Percentiles rank a stretch among this genome's conserved stretches.
Conservation (phyloP, 257 asterid genomes). For the Euphrasia confusa region DNA sequence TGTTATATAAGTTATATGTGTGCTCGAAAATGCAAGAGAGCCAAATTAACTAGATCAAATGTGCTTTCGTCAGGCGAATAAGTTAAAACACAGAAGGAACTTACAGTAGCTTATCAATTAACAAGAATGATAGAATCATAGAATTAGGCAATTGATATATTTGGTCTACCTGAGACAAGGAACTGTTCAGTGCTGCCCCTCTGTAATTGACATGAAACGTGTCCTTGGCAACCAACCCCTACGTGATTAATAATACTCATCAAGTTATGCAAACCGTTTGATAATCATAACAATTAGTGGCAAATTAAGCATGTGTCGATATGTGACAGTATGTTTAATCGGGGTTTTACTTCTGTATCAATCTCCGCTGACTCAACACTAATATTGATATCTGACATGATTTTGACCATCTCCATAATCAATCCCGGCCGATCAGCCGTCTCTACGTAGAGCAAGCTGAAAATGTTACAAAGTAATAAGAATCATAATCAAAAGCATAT, state of each 20-base stretch:
- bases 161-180: constrained; percentile 82
- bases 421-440: constrained; percentile 95
- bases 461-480: constrained; percentile 21
- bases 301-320: background rate
- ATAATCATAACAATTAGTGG: constrained; percentile 5
- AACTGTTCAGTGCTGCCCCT: constrained; percentile 80
- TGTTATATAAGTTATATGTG: constrained; percentile 4
- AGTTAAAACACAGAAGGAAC: background rate
- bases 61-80: background rate
- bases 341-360: constrained; percentile 69
- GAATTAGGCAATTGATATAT: background rate
- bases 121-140: background rate
- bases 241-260: constrained; percentile 17
- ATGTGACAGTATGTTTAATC: constrained; percentile 6
- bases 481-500: constrained; percentile 11
- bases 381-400: constrained; percentile 64
- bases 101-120: background rate
- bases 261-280: constrained; percentile 19
- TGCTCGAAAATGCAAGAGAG: background rate
- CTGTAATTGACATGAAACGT: constrained; percentile 89
- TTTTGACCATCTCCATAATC: constrained; percentile 77
- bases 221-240: constrained; percentile 97
- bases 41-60: background rate
- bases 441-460: constrained; percentile 89
- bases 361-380: constrained; percentile 95